Percentiles rank a stretch among this genome's conserved stretches.
Evolutionary conservation across 768 basidiomycete species (phyloP).

Genomic region (Peribolospora kevripleyi): DNA sequence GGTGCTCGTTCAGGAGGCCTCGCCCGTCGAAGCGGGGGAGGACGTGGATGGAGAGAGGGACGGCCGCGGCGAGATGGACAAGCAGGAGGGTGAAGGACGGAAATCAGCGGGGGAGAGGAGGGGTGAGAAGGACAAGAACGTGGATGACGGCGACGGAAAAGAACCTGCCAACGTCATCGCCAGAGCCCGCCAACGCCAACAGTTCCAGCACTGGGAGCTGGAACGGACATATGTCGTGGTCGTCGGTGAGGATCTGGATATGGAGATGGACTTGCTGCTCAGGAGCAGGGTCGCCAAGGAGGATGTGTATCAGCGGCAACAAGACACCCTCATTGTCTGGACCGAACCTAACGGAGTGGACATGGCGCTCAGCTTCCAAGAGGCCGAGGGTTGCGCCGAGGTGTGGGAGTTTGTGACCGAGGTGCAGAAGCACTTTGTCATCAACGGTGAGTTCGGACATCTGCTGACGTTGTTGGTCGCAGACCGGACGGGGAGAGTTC

Average conservation of each 20-base stretch:
- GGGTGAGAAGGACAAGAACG: not conserved
- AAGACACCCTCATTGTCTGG: constrained; percentile 97
- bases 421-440: constrained; percentile 50
- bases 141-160: not conserved
- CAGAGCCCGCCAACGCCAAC: not conserved
- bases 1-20: constrained; percentile 1
- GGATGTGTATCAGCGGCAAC: constrained; percentile 9
- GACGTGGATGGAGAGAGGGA: constrained; percentile 73
- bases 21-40: constrained; percentile 17
- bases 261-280: constrained; percentile 6
- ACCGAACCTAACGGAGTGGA: constrained; percentile 85
- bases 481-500: not conserved
- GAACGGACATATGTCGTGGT: constrained; percentile 17
- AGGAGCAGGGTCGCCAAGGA: constrained; percentile 4
- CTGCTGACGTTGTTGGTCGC: not conserved
- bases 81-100: not conserved
- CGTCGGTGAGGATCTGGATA: constrained; percentile 20
- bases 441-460: not conserved
- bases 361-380: constrained; percentile 91
- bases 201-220: constrained; percentile 13
- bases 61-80: constrained; percentile 21
- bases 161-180: not conserved
- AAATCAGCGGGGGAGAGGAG: too few relatives aligned
- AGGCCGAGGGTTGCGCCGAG: constrained; percentile 78
- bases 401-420: constrained; percentile 93